Evolutionary conservation across 257 asterid genomes (phyloP), one percentile per base, ranked within the genome.

Genomic region (Lantana camara): DNA sequence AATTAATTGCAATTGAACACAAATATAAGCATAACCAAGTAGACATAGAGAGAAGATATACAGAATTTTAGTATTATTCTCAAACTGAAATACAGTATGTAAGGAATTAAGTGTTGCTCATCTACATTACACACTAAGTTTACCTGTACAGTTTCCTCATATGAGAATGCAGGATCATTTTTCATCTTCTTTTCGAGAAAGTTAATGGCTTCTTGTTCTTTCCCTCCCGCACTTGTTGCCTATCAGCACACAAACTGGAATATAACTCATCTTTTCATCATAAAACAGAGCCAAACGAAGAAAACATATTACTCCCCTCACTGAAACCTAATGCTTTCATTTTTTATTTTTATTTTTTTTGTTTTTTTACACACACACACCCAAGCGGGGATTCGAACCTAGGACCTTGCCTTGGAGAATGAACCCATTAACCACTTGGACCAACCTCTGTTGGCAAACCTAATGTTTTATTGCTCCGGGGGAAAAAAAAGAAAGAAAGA

Each of bases 171-270:
- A 24, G 95, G 96, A 50, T 87, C 91, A 57, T 85, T 87, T 78
- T 93, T 93, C 98, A 93, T 93, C 77, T 93, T 93, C 89, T 93
- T 93, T 77, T 93, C 98, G 64, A 93, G 68, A 73, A 93, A 89
- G 57, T 93, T 93, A 49, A 93, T 82, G 42, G 97, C 97, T 73
- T 89, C 98, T 82, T 93, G 98, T 70, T 93, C 98, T 77, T 93
- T 93, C 23, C 91, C 78, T 69, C 98, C 97, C 51, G 97, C 96
- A 76, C 98, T 93, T 50, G 97, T 87, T 60, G 98, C 98, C 98
- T 93, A 66, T 34, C 70, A 71, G 67, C 68, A 68, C 42, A 59
- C 51, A 57, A 64, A 50, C 57, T 21, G 35, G 47, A 78, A 67
- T 34, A 35, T 58, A 23, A 67, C 62, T 32, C n/a, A 47, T 41